Evolutionary conservation across 2,329 filamentous ascomycete genomes (phyloP), one percentile per base, ranked within the genome.

Genomic region (Raffaelea ambrosiae): DNA sequence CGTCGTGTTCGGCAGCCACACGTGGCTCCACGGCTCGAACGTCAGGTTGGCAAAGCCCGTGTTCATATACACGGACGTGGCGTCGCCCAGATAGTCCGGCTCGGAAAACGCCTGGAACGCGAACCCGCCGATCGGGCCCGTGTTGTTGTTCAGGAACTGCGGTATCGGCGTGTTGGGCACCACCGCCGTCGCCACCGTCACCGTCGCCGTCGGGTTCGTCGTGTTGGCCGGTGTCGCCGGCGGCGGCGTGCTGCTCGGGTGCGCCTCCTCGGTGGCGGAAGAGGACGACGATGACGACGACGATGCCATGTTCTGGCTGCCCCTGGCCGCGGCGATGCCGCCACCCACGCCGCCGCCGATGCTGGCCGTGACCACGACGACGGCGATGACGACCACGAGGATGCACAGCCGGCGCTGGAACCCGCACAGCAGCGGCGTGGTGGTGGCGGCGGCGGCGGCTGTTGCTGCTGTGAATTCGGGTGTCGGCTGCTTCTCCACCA

Each of bases 31-130:
- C 22, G 36, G 43, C 4, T 46, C 35, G 21, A 60, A 51, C 4
- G 26, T 35, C 8, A 62, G 38, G 42, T 61, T 53, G 45, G 52
- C 43, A 40, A 55, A 57, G 18, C 57, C 60, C 41, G 61, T 57
- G 4, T 57, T 45, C 11, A 20, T 23, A 36, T 57, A 46, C 26
- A 65, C 26, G 7, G 47, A n/a, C 4, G 62, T 61, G 21, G 40
- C 44, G 0, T 54, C 46, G 16, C 62, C 62, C 2, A 14, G 23
- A 49, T 56, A 64, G 38, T 59, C 53, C 3, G 40, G 2, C 7
- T 51, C 49, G 1, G 58, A 55, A 42, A 59, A 66, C 8, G 50
- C 63, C 45, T 66, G 64, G 56, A 66, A 66, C 4, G 55, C 57
- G 20, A 61, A 58, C 2, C 50, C 48, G 2, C 26, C 26, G 7